A percentile compares a stretch with the other conserved stretches of the same genome.
phyloP scores from a whole-genome alignment of 176 grass and related monocot species.

The Raddia guianensis region DNA sequence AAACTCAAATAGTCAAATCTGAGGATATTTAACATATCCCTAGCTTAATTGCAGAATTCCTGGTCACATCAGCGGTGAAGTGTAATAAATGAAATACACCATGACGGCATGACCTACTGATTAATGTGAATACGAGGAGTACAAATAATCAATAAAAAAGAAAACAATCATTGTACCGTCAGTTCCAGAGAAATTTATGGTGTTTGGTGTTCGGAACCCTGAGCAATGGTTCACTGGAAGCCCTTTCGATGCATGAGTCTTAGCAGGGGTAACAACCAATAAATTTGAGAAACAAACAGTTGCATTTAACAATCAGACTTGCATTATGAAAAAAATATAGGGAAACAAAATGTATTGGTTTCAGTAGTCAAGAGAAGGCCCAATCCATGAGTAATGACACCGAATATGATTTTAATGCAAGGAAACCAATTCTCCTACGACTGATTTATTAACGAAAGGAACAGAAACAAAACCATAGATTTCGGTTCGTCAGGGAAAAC shows the following conservation, averaged over 20 bases:
- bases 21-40: too few species aligned
- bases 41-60: conserved; percentile 1
- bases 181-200: conserved; percentile 46
- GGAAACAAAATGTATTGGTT: conserved; percentile 1
- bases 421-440: not conserved
- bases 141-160: not conserved
- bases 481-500: not conserved
- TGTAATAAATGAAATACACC: conserved; percentile 10
- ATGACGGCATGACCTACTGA: not conserved
- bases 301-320: not conserved
- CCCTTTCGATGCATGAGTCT: conserved; percentile 84
- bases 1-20: conserved; percentile 8
- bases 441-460: not conserved
- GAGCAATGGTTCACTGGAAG: conserved; percentile 94
- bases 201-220: conserved; percentile 71
- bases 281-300: conserved; percentile 7
- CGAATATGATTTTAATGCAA: conserved; percentile 6
- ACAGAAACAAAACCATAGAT: conserved; percentile 7
- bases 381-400: conserved; percentile 19
- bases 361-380: not conserved
- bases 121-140: conserved; percentile 10
- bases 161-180: conserved; percentile 63
- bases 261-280: not conserved
- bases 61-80: not conserved
- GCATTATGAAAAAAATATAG: not conserved